Base-by-base conservation (phyloP, 345 rosid genomes). In the Excoecaria agallocha region DNA sequence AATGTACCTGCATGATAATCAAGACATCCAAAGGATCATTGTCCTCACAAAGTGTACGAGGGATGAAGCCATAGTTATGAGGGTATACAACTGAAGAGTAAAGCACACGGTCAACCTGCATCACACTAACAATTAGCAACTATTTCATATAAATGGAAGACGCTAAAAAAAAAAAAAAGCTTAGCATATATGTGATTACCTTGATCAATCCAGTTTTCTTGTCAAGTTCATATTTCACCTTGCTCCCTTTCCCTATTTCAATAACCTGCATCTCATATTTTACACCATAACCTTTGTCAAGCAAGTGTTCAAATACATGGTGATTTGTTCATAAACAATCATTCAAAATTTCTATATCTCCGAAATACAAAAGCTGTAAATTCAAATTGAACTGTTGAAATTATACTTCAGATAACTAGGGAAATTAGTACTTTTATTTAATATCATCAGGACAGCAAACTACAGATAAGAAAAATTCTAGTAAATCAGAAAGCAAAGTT, bases 211-310 rank as follows among this genome's bases (percentile, higher is more conserved):
- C 82, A 66, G 78, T 75, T 68, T 71, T 79, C 52, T 79, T 79
- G 73, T 79, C 82, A 43, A 79, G 82, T 64, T 79, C 82, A 71
- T 79, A 79, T 58, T 79, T 79, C 82, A 79, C 82, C 73, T 79
- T 79, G 79, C 82, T 71, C 0, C 82, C 82, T 66, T 79, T 79
- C 43, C 76, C 73, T 48, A 79, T 79, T 71, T 79, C 82, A 56
- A 79, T 11, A 61, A 79, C 82, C 82, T 79, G 76, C 78, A 64
- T 17, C 35, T 35, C 58, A 74, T 13, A 11, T 25, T 2, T 38
- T 4, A 72, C 20, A 19, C 0, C 1, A 7, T 10, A 61, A 54
- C 68, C 3, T 15, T 19, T 12, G 58, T 38, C 52, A 51, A 41
- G 25, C 12, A 35, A 78, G n/a, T 35, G 12, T n/a, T 43, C 41